Evolutionary conservation across 768 basidiomycete species (phyloP).

Genomic region (Tremella fuciformis): DNA sequence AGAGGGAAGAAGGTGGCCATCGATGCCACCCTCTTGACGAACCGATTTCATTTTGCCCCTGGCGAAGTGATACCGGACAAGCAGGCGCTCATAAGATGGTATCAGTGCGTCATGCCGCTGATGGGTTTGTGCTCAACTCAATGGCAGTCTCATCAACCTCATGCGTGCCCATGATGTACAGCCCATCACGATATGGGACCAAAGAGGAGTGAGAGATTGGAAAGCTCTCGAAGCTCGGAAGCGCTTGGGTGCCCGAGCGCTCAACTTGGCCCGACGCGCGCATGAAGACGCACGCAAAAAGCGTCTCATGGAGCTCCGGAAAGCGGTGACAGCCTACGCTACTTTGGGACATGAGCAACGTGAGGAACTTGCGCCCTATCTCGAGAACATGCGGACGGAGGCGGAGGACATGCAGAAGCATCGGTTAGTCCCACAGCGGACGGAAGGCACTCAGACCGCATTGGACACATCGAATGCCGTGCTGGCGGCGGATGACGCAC

Average conservation of each 20-base stretch:
- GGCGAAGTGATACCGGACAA: constrained; percentile 40
- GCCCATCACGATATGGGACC: constrained; percentile 48
- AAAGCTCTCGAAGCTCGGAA: constrained; percentile 42
- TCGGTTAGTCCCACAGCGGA: too few relatives aligned
- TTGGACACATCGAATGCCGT: not conserved
- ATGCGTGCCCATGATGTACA: constrained; percentile 41
- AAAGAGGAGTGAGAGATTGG: constrained; percentile 44
- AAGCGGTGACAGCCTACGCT: not conserved
- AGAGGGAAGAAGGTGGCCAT: constrained; percentile 44
- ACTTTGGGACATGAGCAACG: not conserved
- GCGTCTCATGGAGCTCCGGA: constrained; percentile 4
- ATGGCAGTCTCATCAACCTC: constrained; percentile 33
- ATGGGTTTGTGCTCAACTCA: not conserved
- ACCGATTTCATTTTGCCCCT: constrained; percentile 45
- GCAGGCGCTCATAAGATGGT: constrained; percentile 48
- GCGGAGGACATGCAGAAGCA: too few relatives aligned
- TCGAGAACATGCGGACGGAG: too few relatives aligned
- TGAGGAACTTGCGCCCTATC: not conserved
- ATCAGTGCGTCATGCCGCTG: constrained; percentile 35
- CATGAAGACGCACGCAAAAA: constrained; percentile 20
- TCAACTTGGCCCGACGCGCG: constrained; percentile 12
- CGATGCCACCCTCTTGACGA: constrained; percentile 49
- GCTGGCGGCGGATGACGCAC: not conserved
- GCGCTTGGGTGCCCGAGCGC: constrained; percentile 13
- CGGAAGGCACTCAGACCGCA: too few relatives aligned